Evolutionary conservation across 2,329 filamentous ascomycete species (phyloP), one percentile per base, ranked within the genome.

Genomic region (Nemania bipapillata): DNA sequence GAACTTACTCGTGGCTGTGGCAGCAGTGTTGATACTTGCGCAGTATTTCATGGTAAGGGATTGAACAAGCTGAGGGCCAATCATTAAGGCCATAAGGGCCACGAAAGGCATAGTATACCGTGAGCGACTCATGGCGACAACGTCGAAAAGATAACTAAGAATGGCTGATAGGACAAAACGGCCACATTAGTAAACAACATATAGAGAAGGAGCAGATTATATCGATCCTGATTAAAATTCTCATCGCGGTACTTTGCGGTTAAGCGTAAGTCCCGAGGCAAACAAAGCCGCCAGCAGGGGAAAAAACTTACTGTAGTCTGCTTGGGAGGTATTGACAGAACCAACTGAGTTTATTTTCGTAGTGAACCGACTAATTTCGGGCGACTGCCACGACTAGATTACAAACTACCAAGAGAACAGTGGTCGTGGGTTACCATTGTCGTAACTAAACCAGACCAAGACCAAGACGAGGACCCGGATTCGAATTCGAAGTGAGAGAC

Each of bases 11-110:
- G 76, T 77, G 62, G 65, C 54, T 30, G 79, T 81, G 15, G 77
- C 75, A 17, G 78, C 83, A 1, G 84, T 86, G 72, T 86, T 86
- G 56, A 83, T 71, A 40, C 71, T 81, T 42, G 85, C 81, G 73
- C 85, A 86, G 70, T 84, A 86, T 15, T 76, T 76, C 62, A 83
- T 79, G 15, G 73, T 70, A 32, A 81, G 69, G 1, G 77, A 11
- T 62, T 70, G 70, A 28, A 76, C 76, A 28, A 65, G 65, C 49
- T 72, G 70, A 56, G 74, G 42, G 22, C 70, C 69, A 47, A 53
- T 65, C 40, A 75, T 45, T 22, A 76, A 49, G 57, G 72, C 68
- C 32, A 75, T n/a, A 7, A 70, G 60, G 68, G 71, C 73, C 71
- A 71, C 37, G 11, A 75, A 70, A 40, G 73, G 71, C 63, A 70